A percentile compares a stretch with the other conserved stretches of the same genome.
Evolutionary conservation across 176 grass and related monocot genomes (phyloP).

Genomic region (Ampelocalamus luodianensis): DNA sequence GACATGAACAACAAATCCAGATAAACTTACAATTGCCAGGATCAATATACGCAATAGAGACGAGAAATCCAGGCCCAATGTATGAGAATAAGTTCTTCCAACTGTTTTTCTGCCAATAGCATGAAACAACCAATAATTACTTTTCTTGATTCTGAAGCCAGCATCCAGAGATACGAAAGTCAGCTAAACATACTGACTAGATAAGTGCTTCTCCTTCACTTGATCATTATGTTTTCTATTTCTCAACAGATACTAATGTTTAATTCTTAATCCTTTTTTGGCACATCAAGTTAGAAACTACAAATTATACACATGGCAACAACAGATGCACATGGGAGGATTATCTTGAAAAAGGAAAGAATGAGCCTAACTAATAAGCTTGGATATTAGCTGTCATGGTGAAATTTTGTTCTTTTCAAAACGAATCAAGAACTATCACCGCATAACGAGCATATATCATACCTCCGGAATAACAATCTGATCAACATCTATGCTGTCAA

Average conservation of each 20-base stretch:
- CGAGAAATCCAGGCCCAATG: constrained; percentile 93
- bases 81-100: constrained; percentile 98
- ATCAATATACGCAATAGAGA: constrained; percentile 97
- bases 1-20: constrained; percentile 10
- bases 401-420: background rate
- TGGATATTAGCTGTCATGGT: background rate
- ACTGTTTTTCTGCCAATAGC: constrained; percentile 68
- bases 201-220: background rate
- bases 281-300: background rate
- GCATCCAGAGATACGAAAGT: background rate
- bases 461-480: constrained; percentile 94
- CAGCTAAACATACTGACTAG: background rate
- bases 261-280: background rate
- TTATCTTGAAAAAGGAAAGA: constrained; percentile 28
- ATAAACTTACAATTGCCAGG: constrained; percentile 90
- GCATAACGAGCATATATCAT: constrained; percentile 4
- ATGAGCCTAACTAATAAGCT: background rate
- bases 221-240: constrained; percentile 1
- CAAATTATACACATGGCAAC: background rate
- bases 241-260: constrained; percentile 13
- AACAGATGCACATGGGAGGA: constrained; percentile 29
- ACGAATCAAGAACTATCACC: constrained; percentile 8
- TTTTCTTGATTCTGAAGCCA: constrained; percentile 25
- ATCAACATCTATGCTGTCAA: constrained; percentile 79
- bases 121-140: constrained; percentile 35